A percentile compares a stretch with the other conserved stretches of the same genome.
phyloP scores from a whole-genome alignment of 139 green algal species.

The Ettlia oleoabundans region DNA sequence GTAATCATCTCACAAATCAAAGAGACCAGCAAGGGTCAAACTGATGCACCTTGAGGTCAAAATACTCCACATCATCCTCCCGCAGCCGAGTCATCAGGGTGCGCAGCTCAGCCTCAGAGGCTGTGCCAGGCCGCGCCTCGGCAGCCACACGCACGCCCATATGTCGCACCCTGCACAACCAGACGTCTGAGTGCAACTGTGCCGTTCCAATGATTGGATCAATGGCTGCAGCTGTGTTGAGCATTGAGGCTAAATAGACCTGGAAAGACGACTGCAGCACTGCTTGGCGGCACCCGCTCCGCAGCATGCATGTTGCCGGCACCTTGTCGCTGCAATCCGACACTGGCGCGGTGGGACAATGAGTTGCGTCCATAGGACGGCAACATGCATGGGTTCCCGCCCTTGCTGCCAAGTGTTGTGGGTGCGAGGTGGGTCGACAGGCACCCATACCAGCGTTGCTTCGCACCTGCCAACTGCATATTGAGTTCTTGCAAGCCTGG shows the following conservation, averaged over 20 bases:
- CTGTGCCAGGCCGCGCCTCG: background rate
- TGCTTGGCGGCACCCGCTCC: no score
- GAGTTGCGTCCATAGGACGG: no score
- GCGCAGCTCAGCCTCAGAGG: constrained; percentile 4
- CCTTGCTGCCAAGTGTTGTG: background rate
- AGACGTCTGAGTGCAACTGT: background rate
- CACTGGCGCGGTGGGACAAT: no score
- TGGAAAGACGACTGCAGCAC: no score
- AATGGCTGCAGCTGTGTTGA: no score
- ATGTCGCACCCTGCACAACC: background rate
- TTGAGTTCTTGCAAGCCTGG: background rate
- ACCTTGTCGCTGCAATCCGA: no score
- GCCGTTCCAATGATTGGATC: no score
- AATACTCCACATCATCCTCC: constrained; percentile 53
- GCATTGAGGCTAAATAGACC: no score
- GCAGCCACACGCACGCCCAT: background rate
- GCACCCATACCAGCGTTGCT: background rate
- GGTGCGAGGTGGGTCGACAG: no score
- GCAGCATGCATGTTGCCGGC: no score
- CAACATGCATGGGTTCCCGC: background rate
- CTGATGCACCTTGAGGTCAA: constrained; percentile 43
- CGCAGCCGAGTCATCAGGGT: constrained; percentile 30
- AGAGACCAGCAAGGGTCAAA: background rate
- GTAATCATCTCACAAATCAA: no score
- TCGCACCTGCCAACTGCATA: background rate